phyloP scores from a whole-genome alignment of 495 filamentous ascomycete genomes.

The Trichodelitschia bisporula region DNA sequence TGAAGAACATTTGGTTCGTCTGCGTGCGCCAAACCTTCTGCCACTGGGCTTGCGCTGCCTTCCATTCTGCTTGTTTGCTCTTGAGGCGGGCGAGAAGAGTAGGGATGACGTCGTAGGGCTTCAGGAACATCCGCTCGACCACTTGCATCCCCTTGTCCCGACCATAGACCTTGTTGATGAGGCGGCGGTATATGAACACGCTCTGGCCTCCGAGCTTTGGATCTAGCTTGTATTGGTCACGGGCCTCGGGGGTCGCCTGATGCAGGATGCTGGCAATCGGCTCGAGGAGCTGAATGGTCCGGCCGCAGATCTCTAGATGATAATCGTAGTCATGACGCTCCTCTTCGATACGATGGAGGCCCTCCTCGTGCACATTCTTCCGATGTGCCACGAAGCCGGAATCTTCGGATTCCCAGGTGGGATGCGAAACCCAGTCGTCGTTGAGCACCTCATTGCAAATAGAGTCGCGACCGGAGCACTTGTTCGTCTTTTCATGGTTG shows the following conservation, averaged over 20 bases:
- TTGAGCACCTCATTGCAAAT: constrained; percentile 81
- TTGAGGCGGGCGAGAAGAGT: constrained; percentile 70
- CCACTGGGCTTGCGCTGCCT: constrained; percentile 89
- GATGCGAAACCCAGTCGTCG: constrained; percentile 95
- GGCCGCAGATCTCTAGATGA: constrained; percentile 79
- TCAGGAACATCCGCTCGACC: constrained; percentile 53
- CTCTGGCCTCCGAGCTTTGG: constrained; percentile 75
- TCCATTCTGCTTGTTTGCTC: constrained; percentile 91
- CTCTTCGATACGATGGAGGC: constrained; percentile 86
- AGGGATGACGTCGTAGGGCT: constrained; percentile 63
- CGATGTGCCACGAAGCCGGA: constrained; percentile 93
- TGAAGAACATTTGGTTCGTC: constrained; percentile 76
- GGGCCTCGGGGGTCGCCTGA: constrained; percentile 43
- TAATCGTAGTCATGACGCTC: constrained; percentile 98
- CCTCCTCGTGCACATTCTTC: constrained; percentile 86
- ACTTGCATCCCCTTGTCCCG: constrained; percentile 58
- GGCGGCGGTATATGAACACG: constrained; percentile 83
- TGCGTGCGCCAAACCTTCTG: constrained; percentile 96
- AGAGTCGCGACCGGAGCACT: constrained; percentile 81
- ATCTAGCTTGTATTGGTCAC: constrained; percentile 47
- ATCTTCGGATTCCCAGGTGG: constrained; percentile 97
- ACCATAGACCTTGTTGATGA: constrained; percentile 97
- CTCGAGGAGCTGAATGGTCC: constrained; percentile 85
- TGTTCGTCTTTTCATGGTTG: constrained; percentile 45
- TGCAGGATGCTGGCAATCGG: constrained; percentile 77